Evolutionary conservation across 768 basidiomycete species (phyloP).

Genomic region (Butyriboletus loyo): DNA sequence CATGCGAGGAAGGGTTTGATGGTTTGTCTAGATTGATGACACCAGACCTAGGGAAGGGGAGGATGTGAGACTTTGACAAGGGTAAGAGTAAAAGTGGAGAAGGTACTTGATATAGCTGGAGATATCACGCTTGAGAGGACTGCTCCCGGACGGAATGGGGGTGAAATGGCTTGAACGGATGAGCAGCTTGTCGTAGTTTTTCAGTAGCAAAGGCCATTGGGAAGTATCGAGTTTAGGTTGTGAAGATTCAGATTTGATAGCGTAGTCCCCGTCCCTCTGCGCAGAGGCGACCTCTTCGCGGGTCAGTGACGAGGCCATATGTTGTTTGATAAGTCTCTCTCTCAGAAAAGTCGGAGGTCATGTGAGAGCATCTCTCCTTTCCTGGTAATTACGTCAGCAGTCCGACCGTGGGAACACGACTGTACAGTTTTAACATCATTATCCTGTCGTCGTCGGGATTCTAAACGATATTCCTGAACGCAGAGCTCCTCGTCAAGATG

Average conservation of each 20-base stretch:
- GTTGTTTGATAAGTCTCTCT: not conserved
- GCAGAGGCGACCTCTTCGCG: slow-evolving; percentile 70
- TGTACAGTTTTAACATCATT: slow-evolving; percentile 49
- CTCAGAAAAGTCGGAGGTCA: slow-evolving; percentile 9
- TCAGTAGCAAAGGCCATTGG: slow-evolving; percentile 95
- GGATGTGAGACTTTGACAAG: not conserved
- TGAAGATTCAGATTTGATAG: slow-evolving; percentile 75
- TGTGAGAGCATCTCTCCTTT: slow-evolving; percentile 12
- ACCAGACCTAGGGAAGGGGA: slow-evolving; percentile 66
- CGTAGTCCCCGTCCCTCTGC: slow-evolving; percentile 70
- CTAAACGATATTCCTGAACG: not conserved
- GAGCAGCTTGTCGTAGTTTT: slow-evolving; percentile 98
- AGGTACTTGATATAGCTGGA: slow-evolving; percentile 82
- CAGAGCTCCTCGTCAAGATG: slow-evolving; percentile 48
- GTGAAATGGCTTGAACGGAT: slow-evolving; percentile 97
- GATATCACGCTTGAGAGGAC: slow-evolving; percentile 94
- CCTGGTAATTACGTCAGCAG: slow-evolving; percentile 10
- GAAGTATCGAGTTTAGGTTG: slow-evolving; percentile 88
- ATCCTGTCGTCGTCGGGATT: not conserved
- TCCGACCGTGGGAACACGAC: slow-evolving; percentile 30
- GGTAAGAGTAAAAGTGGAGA: not conserved
- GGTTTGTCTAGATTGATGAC: slow-evolving; percentile 99
- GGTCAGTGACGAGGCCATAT: slow-evolving; percentile 40
- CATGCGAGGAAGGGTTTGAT: slow-evolving; percentile 97
- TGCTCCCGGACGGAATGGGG: slow-evolving; percentile 91